Percentiles rank a stretch among this genome's conserved stretches.
Conservation (phyloP, 805 yeast species). For the Priceomyces haplophilus region DNA sequence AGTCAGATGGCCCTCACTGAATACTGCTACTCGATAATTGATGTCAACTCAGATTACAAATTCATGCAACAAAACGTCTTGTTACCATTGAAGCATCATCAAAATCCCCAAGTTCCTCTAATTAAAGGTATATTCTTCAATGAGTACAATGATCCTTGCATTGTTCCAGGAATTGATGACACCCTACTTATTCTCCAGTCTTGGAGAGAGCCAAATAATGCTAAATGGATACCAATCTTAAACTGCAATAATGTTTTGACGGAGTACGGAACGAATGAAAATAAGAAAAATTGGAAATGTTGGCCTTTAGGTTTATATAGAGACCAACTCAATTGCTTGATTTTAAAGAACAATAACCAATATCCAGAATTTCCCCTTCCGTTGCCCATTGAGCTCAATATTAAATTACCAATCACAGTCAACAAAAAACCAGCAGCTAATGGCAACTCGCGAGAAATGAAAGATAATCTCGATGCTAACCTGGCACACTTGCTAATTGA, state of each 20-base stretch:
- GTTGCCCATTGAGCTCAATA: slow-evolving; percentile 72
- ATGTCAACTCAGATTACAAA: slow-evolving; percentile 40
- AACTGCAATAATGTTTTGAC: slow-evolving; percentile 48
- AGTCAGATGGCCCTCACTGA: slow-evolving; percentile 35
- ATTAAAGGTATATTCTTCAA: slow-evolving; percentile 79
- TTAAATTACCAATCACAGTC: slow-evolving; percentile 58
- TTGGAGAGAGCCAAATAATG: slow-evolving; percentile 76
- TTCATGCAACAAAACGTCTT: slow-evolving; percentile 38
- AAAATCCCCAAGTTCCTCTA: slow-evolving; percentile 29
- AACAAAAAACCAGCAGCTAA: slow-evolving; percentile 13
- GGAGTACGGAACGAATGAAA: slow-evolving; percentile 47
- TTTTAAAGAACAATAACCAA: slow-evolving; percentile 58
- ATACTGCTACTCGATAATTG: slow-evolving; percentile 48
- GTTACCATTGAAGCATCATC: slow-evolving; percentile 29
- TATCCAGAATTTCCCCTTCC: slow-evolving; percentile 86
- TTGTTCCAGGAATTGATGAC: slow-evolving; percentile 72
- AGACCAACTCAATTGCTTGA: slow-evolving; percentile 69
- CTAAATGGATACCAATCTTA: slow-evolving; percentile 84
- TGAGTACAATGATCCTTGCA: slow-evolving; percentile 84
- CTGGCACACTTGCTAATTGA: slow-evolving; percentile 9
- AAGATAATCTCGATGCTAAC: slow-evolving; percentile 8
- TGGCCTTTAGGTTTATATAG: slow-evolving; percentile 86
- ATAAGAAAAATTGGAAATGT: slow-evolving; percentile 54
- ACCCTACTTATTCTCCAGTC: slow-evolving; percentile 64
- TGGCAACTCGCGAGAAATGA: slow-evolving; percentile 21